Conservation (phyloP, 371 early-diverging fungal species). For the Ordospora pajunii region DNA sequence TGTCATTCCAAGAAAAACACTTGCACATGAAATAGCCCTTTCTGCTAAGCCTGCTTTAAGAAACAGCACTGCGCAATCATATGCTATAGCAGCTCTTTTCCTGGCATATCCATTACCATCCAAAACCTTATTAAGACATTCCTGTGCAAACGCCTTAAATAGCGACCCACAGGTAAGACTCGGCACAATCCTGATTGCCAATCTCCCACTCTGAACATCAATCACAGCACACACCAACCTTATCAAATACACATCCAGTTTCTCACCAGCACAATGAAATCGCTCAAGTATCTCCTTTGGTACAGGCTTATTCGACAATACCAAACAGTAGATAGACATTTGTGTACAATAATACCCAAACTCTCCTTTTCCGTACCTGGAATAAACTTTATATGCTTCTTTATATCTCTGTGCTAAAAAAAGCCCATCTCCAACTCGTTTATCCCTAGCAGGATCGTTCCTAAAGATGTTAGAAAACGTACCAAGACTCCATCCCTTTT, state of each 20-base stretch:
- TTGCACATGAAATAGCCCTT: not conserved
- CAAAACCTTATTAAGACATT: not conserved
- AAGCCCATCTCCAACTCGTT: conserved; percentile 11
- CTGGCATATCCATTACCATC: not conserved
- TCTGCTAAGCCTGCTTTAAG: too few species aligned
- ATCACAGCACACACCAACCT: not conserved
- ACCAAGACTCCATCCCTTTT: not conserved
- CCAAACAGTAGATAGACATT: conserved; percentile 29
- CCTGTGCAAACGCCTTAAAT: not conserved
- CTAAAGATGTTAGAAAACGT: not conserved
- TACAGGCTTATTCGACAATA: not conserved
- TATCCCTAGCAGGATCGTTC: not conserved
- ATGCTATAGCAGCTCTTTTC: not conserved
- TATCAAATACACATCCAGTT: not conserved
- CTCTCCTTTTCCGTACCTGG: conserved; percentile 2
- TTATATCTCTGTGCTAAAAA: conserved; percentile 22
- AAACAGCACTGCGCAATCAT: not conserved
- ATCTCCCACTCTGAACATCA: not conserved
- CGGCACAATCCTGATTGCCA: not conserved
- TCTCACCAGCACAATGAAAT: not conserved
- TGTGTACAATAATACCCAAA: conserved; percentile 29
- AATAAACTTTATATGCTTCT: conserved; percentile 30
- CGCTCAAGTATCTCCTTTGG: not conserved
- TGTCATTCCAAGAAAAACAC: not conserved
- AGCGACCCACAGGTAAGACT: not conserved